Evolutionary conservation across 1,139 yeast genomes (phyloP).

Genomic region (Debaryomyces subglobosus): DNA sequence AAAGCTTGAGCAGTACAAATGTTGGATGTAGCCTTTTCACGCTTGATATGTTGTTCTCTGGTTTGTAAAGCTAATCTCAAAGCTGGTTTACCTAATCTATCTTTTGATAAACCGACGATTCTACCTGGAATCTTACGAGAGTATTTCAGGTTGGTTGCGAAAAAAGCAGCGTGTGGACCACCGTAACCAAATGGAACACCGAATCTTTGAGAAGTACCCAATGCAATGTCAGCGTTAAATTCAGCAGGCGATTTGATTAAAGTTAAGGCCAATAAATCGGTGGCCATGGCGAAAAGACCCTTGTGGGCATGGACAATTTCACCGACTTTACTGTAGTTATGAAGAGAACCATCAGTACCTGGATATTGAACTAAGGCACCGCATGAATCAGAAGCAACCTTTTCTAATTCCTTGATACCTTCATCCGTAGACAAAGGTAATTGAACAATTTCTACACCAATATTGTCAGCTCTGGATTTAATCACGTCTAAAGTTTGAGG

Average conservation of each 20-base stretch:
- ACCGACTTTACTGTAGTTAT: slow-evolving; percentile 56
- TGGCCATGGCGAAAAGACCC: slow-evolving; percentile 80
- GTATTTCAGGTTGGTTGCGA: slow-evolving; percentile 76
- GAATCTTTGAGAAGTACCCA: slow-evolving; percentile 92
- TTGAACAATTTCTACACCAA: slow-evolving; percentile 65
- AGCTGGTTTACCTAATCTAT: slow-evolving; percentile 86
- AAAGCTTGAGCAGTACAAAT: slow-evolving; percentile 98
- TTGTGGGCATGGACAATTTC: slow-evolving; percentile 69
- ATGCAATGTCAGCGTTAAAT: slow-evolving; percentile 89
- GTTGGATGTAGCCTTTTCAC: slow-evolving; percentile 97
- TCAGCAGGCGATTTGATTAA: slow-evolving; percentile 80
- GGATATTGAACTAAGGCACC: slow-evolving; percentile 94
- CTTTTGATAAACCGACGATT: slow-evolving; percentile 90
- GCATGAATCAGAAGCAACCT: slow-evolving; percentile 50
- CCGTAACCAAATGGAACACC: slow-evolving; percentile 99
- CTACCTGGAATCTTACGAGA: slow-evolving; percentile 97
- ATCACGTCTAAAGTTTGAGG: slow-evolving; percentile 86
- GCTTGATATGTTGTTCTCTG: slow-evolving; percentile 95
- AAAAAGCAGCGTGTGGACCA: slow-evolving; percentile 98
- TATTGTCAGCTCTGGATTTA: slow-evolving; percentile 74
- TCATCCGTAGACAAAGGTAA: slow-evolving; percentile 55
- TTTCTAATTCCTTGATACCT: slow-evolving; percentile 46
- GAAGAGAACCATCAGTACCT: slow-evolving; percentile 77
- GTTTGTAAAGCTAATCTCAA: slow-evolving; percentile 93
- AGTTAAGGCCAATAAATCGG: slow-evolving; percentile 88